Percentiles rank a stretch among this genome's conserved stretches.
These are phyloP conservation scores for Penicillium sp. DNA, from an alignment of 2,329 filamentous ascomycete genomes.

Conservation along the genomic window DNA sequence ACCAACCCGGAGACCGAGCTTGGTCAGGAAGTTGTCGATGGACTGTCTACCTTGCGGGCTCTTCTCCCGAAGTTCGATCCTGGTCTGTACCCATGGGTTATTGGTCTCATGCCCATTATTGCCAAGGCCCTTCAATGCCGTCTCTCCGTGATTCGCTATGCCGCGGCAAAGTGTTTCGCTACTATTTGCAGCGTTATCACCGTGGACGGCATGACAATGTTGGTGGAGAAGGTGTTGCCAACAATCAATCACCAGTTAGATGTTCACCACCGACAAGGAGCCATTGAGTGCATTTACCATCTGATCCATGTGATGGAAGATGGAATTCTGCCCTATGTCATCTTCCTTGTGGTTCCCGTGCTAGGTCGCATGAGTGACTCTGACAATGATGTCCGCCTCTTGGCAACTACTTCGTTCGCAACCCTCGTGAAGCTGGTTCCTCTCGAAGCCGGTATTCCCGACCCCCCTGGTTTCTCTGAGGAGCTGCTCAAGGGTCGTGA, in stretches of 20 bases:
- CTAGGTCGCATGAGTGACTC: slow-evolving; percentile 98
- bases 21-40: slow-evolving; percentile 92
- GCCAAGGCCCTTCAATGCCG: slow-evolving; percentile 84
- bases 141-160: slow-evolving; percentile 90
- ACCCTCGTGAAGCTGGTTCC: slow-evolving; percentile 96
- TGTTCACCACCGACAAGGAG: slow-evolving; percentile 84
- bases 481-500: slow-evolving; percentile 87
- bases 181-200: slow-evolving; percentile 97
- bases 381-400: slow-evolving; percentile 88
- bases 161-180: slow-evolving; percentile 94
- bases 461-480: slow-evolving; percentile 87
- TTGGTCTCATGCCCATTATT: slow-evolving; percentile 78
- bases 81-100: slow-evolving; percentile 74
- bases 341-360: slow-evolving; percentile 97
- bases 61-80: slow-evolving; percentile 84
- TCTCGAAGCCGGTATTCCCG: slow-evolving; percentile 93
- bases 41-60: slow-evolving; percentile 86
- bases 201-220: slow-evolving; percentile 89
- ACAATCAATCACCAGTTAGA: slow-evolving; percentile 89
- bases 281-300: slow-evolving; percentile 93
- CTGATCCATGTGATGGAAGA: slow-evolving; percentile 98
- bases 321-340: slow-evolving; percentile 91
- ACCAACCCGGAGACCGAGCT: slow-evolving; percentile 69
- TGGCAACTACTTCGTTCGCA: slow-evolving; percentile 95
- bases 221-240: slow-evolving; percentile 89